Evolutionary conservation across 2,329 filamentous ascomycete genomes (phyloP).

Genomic region (Colletotrichum cuscutae): DNA sequence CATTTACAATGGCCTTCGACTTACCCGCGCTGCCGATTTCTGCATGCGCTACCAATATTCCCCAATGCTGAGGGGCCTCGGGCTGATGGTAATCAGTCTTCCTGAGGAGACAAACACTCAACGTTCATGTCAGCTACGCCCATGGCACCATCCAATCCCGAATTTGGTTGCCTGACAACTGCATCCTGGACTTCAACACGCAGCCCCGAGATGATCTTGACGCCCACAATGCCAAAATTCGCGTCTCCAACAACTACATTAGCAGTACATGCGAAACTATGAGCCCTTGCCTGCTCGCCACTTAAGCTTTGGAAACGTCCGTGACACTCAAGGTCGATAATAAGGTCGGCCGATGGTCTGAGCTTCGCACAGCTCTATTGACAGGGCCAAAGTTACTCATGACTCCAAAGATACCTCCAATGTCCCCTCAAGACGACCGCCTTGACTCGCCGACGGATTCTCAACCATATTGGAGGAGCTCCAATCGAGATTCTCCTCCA

Average conservation of each 20-base stretch:
- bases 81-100: neutral
- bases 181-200: neutral
- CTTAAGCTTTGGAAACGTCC: constrained; percentile 25
- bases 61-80: neutral
- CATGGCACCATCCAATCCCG: neutral
- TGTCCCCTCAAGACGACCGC: neutral
- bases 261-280: constrained; percentile 12
- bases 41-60: neutral
- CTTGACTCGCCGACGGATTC: constrained; percentile 10
- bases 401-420: neutral
- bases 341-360: constrained; percentile 14
- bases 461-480: neutral
- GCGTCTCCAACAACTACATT: neutral
- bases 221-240: neutral
- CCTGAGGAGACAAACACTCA: neutral
- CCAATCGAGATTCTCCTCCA: neutral
- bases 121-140: neutral
- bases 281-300: constrained; percentile 17
- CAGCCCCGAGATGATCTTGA: neutral
- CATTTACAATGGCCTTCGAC: neutral
- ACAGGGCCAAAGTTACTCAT: neutral
- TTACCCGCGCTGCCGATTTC: neutral
- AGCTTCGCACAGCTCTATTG: constrained; percentile 6
- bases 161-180: neutral
- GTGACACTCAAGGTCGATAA: constrained; percentile 17